Conservation (phyloP, 2,329 filamentous ascomycete species). For the Cephalotrichum gorgonifer region DNA sequence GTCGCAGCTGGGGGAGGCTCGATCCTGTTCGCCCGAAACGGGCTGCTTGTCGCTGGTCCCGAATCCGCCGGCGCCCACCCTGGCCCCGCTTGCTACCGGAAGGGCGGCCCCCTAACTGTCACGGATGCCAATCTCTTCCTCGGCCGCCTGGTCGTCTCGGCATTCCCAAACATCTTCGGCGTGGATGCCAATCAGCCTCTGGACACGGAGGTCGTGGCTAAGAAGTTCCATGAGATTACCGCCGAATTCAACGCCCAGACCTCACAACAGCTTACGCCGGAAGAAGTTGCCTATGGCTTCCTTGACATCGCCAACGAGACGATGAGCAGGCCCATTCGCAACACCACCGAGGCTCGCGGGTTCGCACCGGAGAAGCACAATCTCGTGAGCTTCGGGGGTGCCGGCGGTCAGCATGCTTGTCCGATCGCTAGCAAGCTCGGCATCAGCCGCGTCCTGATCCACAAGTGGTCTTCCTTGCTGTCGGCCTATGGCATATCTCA, state of each 20-base stretch:
- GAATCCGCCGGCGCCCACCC: slow-evolving; percentile 85
- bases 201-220: slow-evolving; percentile 65
- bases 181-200: slow-evolving; percentile 75
- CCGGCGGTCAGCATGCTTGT: slow-evolving; percentile 86
- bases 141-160: slow-evolving; percentile 74
- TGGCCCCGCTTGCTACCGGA: slow-evolving; percentile 82
- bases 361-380: slow-evolving; percentile 84
- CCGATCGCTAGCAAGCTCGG: slow-evolving; percentile 79
- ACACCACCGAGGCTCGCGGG: slow-evolving; percentile 83
- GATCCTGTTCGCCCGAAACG: slow-evolving; percentile 76
- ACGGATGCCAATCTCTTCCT: slow-evolving; percentile 86
- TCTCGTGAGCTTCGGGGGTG: slow-evolving; percentile 86
- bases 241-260: slow-evolving; percentile 69
- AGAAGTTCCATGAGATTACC: slow-evolving; percentile 64
- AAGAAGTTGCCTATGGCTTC: slow-evolving; percentile 85
- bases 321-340: slow-evolving; percentile 84
- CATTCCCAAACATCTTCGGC: slow-evolving; percentile 93
- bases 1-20: slow-evolving; percentile 86
- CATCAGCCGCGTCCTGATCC: slow-evolving; percentile 75
- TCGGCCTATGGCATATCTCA: slow-evolving; percentile 90
- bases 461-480: slow-evolving; percentile 78
- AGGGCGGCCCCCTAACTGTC: slow-evolving; percentile 81
- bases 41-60: slow-evolving; percentile 81
- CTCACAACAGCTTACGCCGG: slow-evolving; percentile 59
- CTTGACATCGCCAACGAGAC: slow-evolving; percentile 84